Evolutionary conservation across 2,329 filamentous ascomycete species (phyloP), one percentile per base, ranked within the genome.

Genomic region (Penicillium sp.): DNA sequence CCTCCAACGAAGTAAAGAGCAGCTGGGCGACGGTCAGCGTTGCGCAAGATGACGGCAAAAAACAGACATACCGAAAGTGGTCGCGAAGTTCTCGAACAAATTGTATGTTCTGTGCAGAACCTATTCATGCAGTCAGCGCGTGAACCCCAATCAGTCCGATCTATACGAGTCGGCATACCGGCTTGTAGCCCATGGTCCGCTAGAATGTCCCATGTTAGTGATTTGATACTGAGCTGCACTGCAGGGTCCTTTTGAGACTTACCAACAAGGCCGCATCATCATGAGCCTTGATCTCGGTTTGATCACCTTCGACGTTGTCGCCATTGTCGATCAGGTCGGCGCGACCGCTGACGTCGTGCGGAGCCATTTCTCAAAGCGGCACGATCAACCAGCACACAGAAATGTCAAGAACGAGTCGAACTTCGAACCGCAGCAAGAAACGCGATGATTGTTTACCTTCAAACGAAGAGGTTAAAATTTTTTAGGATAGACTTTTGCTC

Each of bases 1-100:
- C 81, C 83, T 29, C 83, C 83, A 43, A 86, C 78, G 54, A 85
- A 85, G 68, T 85, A 86, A 2, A 86, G 72, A 1, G 83, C 83
- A 57, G 83, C 83, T 85, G 38, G 45, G 31, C 1, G 5, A 38
- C 16, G 10, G 47, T 54, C 40, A 54, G 47, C 11, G 44, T 11
- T 31, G 21, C 5, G 7, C 13, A 22, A 14, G 18, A 10, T 11
- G 5, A 22, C 11, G n/a, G 21, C 29, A 11, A 14, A 6, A 36
- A 36, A 27, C 24, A 7, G 13, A 43, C 72, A 32, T 67, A 84
- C 82, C 82, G 59, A 85, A 85, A 11, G 81, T 83, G 2, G 83
- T 83, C 2, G 82, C 77, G 62, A 85, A 85, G 67, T 83, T 85
- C 63, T 85, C 82, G 50, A 85, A 77, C 14, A 83, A 71, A 31